These are phyloP conservation scores for Microglena sp. DNA, from an alignment of 139 green algal genomes.

Conservation along the genomic window DNA sequence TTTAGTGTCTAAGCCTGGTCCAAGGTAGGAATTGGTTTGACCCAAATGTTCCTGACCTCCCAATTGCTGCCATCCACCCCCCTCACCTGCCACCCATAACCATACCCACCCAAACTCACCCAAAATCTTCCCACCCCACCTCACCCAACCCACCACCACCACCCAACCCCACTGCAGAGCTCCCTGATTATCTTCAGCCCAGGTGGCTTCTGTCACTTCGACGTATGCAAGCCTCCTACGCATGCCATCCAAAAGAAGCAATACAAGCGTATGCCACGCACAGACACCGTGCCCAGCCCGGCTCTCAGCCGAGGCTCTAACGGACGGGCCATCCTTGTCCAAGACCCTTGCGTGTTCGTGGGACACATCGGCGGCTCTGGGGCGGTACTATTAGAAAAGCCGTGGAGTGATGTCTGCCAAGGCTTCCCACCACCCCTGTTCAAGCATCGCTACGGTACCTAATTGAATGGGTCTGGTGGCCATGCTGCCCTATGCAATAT, in stretches of 20 bases:
- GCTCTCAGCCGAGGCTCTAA: not conserved
- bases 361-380: constrained; percentile 4
- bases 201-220: constrained; percentile 23
- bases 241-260: not conserved
- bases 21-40: too few relatives aligned
- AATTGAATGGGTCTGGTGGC: not conserved
- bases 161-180: too few relatives aligned
- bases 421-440: constrained; percentile 22
- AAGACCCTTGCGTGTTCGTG: constrained; percentile 12
- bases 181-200: constrained; percentile 16
- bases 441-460: constrained; percentile 21
- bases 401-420: constrained; percentile 27
- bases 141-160: too few relatives aligned
- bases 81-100: too few relatives aligned
- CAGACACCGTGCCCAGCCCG: not conserved
- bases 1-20: too few relatives aligned
- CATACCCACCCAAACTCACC: too few relatives aligned
- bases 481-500: too few relatives aligned
- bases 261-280: not conserved
- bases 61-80: too few relatives aligned
- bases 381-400: constrained; percentile 28
- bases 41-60: too few relatives aligned
- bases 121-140: too few relatives aligned
- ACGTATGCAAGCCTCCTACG: constrained; percentile 5
- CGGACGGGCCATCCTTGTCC: constrained; percentile 9